Conservation (phyloP, 306 rosid genomes). For the Acacia acuminata region DNA sequence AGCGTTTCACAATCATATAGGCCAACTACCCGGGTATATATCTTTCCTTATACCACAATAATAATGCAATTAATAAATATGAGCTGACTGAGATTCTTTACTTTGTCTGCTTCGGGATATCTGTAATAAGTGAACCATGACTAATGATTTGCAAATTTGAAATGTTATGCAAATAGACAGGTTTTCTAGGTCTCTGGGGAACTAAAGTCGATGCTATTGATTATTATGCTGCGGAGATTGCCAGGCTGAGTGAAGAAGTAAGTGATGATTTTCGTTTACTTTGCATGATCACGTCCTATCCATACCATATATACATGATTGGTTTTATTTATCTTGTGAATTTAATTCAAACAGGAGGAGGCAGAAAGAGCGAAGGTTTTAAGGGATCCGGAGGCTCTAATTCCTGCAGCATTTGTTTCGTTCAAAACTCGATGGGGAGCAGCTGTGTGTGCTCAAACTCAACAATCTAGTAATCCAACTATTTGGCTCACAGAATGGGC, state of each 20-base stretch:
- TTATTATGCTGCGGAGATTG: conserved; percentile 53
- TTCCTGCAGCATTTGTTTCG: conserved; percentile 95
- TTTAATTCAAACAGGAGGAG: conserved; percentile 63
- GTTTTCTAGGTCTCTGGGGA: conserved; percentile 70
- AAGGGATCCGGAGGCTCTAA: conserved; percentile 58
- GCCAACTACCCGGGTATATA: conserved; percentile 75
- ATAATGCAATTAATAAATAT: neutral
- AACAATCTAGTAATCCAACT: conserved; percentile 77
- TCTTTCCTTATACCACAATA: conserved; percentile 33
- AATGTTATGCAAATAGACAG: conserved; percentile 71
- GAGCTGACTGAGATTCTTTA: conserved; percentile 15
- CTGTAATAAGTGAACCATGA: conserved; percentile 11
- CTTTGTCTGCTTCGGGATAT: conserved; percentile 23
- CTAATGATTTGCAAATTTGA: conserved; percentile 36
- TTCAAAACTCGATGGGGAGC: conserved; percentile 89
- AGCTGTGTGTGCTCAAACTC: conserved; percentile 96
- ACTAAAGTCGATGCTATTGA: conserved; percentile 68
- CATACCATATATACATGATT: neutral
- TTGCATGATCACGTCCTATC: neutral
- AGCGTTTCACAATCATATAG: conserved; percentile 36
- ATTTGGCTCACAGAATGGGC: conserved; percentile 98
- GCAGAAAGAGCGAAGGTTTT: conserved; percentile 66
- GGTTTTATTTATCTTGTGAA: neutral
- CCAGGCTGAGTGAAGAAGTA: conserved; percentile 51
- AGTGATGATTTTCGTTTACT: conserved; percentile 37